Evolutionary conservation across 441 rosid genomes (phyloP), one percentile per base, ranked within the genome.

Genomic region (Biscutella auriculata): DNA sequence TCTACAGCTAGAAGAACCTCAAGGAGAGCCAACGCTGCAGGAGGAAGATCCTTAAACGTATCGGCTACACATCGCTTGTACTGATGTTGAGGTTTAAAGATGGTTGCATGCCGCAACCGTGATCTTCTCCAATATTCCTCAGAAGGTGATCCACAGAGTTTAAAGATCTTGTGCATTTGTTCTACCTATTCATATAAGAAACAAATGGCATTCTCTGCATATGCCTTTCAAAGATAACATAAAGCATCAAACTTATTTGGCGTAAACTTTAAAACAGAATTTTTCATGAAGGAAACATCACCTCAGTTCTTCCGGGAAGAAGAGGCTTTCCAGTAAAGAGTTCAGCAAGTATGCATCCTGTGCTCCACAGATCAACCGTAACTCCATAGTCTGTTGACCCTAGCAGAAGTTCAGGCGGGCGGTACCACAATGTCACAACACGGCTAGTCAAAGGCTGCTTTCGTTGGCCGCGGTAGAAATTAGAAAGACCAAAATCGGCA

Each of bases 71-170:
- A 70, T 13, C 97, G 67, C 46, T 77, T 79, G 66, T 91, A 91
- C 17, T 95, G 95, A 16, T 79, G 90, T 66, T 83, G 95, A 57
- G 97, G 96, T 73, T 87, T 91, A 69, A 91, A 91, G 57, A 83
- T 73, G 42, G 96, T 85, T 9, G 88, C 79, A 73, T 91, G 88
- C 8, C 88, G 80, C 72, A 91, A 66, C 65, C 82, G 87, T 33
- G 96, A 85, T 68, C 58, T 82, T 72, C 78, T 79, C 96, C 97
- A 91, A 65, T 90, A 87, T 52, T 78, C 95, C 57, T 87, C 96
- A 12, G 90, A 83, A 53, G 97, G 97, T 46, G 97, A 91, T 3
- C 97, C 97, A 71, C 97, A 91, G 9, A 91, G 93, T 74, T 91
- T 91, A 72, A 91, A 91, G 59, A 91, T 85, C 74, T 88, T 91